These are phyloP conservation scores for Dictyostelium capitatum DNA, from an alignment of 78 protist species.

Conservation along the genomic window DNA sequence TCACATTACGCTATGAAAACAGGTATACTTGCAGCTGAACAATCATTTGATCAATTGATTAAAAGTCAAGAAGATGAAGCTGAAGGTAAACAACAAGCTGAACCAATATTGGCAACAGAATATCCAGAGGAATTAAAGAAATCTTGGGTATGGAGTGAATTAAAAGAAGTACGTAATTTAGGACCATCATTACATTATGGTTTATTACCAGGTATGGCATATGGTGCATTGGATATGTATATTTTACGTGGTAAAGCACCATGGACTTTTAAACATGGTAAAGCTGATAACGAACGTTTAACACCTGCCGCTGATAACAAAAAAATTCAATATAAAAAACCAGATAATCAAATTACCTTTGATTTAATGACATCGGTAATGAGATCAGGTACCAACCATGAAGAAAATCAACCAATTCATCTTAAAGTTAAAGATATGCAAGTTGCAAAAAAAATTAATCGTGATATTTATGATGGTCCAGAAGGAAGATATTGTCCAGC, in stretches of 20 bases:
- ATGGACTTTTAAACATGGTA: slow-evolving; percentile 83
- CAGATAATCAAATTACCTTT: slow-evolving; percentile 95
- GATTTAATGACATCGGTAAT: slow-evolving; percentile 94
- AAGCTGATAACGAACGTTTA: slow-evolving; percentile 45
- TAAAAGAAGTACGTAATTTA: slow-evolving; percentile 89
- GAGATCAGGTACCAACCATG: slow-evolving; percentile 96
- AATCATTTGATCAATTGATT: slow-evolving; percentile 55
- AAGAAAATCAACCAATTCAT: slow-evolving; percentile 95
- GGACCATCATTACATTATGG: slow-evolving; percentile 92
- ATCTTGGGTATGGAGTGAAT: slow-evolving; percentile 96
- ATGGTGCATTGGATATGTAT: slow-evolving; percentile 82
- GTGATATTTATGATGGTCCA: slow-evolving; percentile 91
- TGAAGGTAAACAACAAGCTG: not conserved
- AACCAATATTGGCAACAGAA: slow-evolving; percentile 4
- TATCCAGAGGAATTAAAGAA: slow-evolving; percentile 78
- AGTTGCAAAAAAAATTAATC: slow-evolving; percentile 74
- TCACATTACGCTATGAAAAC: slow-evolving; percentile 98
- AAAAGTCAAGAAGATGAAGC: not conserved
- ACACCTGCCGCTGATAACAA: slow-evolving; percentile 86
- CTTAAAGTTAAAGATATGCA: slow-evolving; percentile 56
- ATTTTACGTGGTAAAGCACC: slow-evolving; percentile 90
- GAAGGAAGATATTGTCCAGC: slow-evolving; percentile 98
- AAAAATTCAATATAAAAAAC: slow-evolving; percentile 97
- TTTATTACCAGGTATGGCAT: slow-evolving; percentile 77
- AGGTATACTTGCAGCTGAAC: slow-evolving; percentile 95